These are phyloP conservation scores for Neonectria ditissima DNA, from an alignment of 2,329 filamentous ascomycete species.

Conservation along the genomic window DNA sequence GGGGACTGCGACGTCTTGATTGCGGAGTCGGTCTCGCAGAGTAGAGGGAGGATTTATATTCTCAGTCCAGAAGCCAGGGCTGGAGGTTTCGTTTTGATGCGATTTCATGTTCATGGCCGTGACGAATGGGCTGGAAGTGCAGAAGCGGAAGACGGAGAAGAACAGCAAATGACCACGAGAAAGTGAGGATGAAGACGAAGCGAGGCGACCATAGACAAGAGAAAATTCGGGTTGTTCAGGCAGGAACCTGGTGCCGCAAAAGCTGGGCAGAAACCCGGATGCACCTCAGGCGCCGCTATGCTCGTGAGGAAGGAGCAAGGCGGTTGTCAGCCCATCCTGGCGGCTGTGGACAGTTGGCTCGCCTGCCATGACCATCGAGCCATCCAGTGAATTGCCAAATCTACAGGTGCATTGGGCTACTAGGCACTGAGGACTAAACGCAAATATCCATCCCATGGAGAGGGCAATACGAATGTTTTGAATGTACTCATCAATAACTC, in stretches of 20 bases:
- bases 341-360: background rate
- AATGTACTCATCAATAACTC: background rate
- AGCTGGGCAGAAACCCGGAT: background rate
- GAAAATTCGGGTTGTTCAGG: background rate
- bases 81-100: slow-evolving; percentile 13
- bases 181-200: background rate
- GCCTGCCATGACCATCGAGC: background rate
- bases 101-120: background rate
- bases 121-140: background rate
- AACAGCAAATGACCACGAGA: background rate
- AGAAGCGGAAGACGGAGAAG: background rate
- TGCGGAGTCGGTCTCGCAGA: slow-evolving; percentile 46
- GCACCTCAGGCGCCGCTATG: background rate
- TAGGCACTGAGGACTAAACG: background rate
- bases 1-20: slow-evolving; percentile 29
- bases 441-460: too few species aligned
- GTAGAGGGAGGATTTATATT: slow-evolving; percentile 37
- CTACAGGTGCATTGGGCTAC: too few species aligned
- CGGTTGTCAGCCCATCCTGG: background rate
- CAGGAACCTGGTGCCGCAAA: background rate
- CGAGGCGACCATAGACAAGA: too few species aligned
- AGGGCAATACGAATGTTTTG: too few species aligned
- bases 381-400: background rate
- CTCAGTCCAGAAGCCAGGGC: slow-evolving; percentile 17
- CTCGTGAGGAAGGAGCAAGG: background rate